A percentile compares a stretch with the other conserved stretches of the same genome.
Evolutionary conservation across 2,329 filamentous ascomycete species (phyloP).

Genomic region (Berkeleyomyces basicola): DNA sequence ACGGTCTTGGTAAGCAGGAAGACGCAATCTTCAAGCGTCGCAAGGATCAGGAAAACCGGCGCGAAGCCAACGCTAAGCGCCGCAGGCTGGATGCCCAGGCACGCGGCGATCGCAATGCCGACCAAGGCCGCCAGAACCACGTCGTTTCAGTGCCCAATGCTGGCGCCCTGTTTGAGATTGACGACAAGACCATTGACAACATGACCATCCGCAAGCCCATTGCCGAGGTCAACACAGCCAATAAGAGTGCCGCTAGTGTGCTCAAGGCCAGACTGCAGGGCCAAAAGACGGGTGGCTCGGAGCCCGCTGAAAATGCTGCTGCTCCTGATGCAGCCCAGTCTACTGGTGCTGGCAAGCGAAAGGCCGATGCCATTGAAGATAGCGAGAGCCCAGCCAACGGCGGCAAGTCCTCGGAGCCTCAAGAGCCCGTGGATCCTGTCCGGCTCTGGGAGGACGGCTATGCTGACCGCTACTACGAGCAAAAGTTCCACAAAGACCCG

Average conservation of each 20-base stretch:
- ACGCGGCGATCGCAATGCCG: conserved; percentile 17
- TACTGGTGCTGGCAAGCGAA: conserved; percentile 46
- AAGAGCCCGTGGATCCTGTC: conserved; percentile 61
- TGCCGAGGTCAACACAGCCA: conserved; percentile 65
- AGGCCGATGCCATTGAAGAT: conserved; percentile 52
- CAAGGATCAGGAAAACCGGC: conserved; percentile 70
- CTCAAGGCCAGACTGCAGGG: conserved; percentile 64
- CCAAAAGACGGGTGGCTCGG: conserved; percentile 8
- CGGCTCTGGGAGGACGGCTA: conserved; percentile 93
- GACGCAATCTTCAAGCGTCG: conserved; percentile 82
- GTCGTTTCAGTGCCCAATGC: conserved; percentile 11
- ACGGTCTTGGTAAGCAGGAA: conserved; percentile 81
- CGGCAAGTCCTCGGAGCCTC: conserved; percentile 41
- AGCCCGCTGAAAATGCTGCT: neutral
- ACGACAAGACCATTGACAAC: conserved; percentile 45
- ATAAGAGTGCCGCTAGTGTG: conserved; percentile 85
- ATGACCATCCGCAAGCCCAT: conserved; percentile 64
- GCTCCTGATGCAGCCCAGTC: neutral
- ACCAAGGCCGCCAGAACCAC: conserved; percentile 13
- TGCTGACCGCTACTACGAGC: conserved; percentile 86
- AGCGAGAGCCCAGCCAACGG: conserved; percentile 21
- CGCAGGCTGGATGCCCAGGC: conserved; percentile 53
- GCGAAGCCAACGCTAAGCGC: conserved; percentile 62
- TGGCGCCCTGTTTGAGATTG: conserved; percentile 10
- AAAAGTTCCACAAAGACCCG: conserved; percentile 78